Evolutionary conservation across 2,329 filamentous ascomycete species (phyloP).

Genomic region (Pseudogymnoascus sp.): DNA sequence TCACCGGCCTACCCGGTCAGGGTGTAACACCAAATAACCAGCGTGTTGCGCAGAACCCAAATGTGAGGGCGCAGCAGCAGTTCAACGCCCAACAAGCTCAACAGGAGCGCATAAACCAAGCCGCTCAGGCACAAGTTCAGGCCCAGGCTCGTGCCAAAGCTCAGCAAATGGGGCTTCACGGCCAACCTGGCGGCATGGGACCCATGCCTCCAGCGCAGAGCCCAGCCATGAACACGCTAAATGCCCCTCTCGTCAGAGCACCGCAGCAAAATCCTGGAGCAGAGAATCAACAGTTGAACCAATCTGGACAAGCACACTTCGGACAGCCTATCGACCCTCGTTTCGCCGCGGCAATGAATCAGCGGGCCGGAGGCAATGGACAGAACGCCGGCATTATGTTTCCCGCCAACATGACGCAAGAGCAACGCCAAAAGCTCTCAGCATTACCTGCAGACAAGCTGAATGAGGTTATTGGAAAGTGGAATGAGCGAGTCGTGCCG

Average conservation of each 20-base stretch:
- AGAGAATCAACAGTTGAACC: slow-evolving; percentile 34
- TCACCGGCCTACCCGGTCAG: slow-evolving; percentile 23
- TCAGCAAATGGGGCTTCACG: slow-evolving; percentile 45
- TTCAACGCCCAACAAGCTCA: slow-evolving; percentile 23
- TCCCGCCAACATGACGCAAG: slow-evolving; percentile 39
- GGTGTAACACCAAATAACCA: slow-evolving; percentile 25
- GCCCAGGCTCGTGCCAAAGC: slow-evolving; percentile 27
- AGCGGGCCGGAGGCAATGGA: slow-evolving; percentile 32
- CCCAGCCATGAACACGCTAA: slow-evolving; percentile 52
- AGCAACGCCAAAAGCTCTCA: slow-evolving; percentile 41
- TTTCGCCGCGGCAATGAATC: slow-evolving; percentile 36
- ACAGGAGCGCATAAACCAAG: slow-evolving; percentile 19
- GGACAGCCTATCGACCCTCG: slow-evolving; percentile 45
- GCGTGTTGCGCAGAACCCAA: slow-evolving; percentile 20
- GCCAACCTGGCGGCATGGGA: slow-evolving; percentile 47
- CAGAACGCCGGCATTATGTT: slow-evolving; percentile 25
- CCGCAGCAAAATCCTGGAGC: slow-evolving; percentile 24
- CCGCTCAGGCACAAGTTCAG: slow-evolving; percentile 23
- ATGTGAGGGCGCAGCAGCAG: slow-evolving; percentile 25
- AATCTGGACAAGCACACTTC: slow-evolving; percentile 42
- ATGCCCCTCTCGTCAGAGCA: slow-evolving; percentile 42
- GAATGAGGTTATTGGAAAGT: slow-evolving; percentile 45
- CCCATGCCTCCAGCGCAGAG: slow-evolving; percentile 49
- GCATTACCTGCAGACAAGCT: slow-evolving; percentile 44
- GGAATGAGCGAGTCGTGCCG: slow-evolving; percentile 32